Percentiles rank a stretch among this genome's conserved stretches.
phyloP scores from a whole-genome alignment of 2,329 filamentous ascomycete species.

The Stachybotrys chartarum region DNA sequence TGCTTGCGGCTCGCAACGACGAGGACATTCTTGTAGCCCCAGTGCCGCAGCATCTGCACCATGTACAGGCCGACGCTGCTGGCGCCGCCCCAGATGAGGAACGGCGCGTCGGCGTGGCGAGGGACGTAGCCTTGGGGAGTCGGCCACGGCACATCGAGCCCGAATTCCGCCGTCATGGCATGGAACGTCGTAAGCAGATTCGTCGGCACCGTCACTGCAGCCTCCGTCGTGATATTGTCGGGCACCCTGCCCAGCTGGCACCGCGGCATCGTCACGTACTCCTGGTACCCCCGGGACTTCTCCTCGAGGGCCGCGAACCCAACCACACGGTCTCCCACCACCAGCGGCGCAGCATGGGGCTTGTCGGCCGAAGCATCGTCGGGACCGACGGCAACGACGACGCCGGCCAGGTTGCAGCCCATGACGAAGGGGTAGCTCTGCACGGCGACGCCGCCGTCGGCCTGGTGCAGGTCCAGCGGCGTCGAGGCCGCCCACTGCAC shows the following conservation, averaged over 20 bases:
- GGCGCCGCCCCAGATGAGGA: conserved; percentile 46
- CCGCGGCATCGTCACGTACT: conserved; percentile 44
- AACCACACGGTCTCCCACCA: conserved; percentile 47
- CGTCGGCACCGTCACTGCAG: conserved; percentile 46
- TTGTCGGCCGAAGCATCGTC: conserved; percentile 5
- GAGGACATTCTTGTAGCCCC: conserved; percentile 44
- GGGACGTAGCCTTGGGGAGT: conserved; percentile 33
- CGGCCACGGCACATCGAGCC: conserved; percentile 50
- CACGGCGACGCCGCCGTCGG: conserved; percentile 51
- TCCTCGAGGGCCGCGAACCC: conserved; percentile 41
- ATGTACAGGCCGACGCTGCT: conserved; percentile 44
- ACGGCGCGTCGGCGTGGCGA: conserved; percentile 24
- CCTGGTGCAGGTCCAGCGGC: conserved; percentile 54
- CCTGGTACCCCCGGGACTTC: conserved; percentile 46
- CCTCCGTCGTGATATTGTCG: conserved; percentile 27
- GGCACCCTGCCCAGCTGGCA: conserved; percentile 41
- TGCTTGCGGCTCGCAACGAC: conserved; percentile 39
- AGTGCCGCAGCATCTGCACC: conserved; percentile 43
- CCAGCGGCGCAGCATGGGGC: conserved; percentile 29
- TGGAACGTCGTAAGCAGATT: conserved; percentile 56
- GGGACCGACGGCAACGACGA: conserved; percentile 42
- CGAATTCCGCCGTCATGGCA: conserved; percentile 39
- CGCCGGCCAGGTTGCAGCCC: conserved; percentile 44
- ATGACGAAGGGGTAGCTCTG: conserved; percentile 38
- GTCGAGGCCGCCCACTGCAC: conserved; percentile 54